Evolutionary conservation across 2,329 filamentous ascomycete genomes (phyloP).

Genomic region (Plectosphaerella cucumerina): DNA sequence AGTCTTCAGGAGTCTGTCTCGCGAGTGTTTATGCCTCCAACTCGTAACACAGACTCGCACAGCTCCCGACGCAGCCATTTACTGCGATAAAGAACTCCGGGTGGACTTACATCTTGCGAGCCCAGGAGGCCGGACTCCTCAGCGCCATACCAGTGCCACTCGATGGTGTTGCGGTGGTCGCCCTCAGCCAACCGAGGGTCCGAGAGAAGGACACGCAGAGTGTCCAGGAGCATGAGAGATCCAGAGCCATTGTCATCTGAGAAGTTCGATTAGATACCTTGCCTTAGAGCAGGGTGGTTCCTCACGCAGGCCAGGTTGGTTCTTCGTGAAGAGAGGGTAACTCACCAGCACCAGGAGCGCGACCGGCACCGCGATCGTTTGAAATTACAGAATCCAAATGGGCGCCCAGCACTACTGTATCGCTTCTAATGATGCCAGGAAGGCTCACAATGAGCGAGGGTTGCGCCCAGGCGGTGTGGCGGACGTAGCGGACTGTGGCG

Average conservation of each 20-base stretch:
- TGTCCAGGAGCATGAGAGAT: conserved; percentile 76
- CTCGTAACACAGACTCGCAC: too few relatives aligned
- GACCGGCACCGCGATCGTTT: conserved; percentile 64
- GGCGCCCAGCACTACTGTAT: conserved; percentile 73
- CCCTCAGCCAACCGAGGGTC: conserved; percentile 59
- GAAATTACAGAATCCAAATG: conserved; percentile 81
- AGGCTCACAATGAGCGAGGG: conserved; percentile 76
- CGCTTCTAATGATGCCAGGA: conserved; percentile 61
- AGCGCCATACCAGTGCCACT: conserved; percentile 84
- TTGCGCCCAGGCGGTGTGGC: conserved; percentile 66
- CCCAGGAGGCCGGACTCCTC: conserved; percentile 78
- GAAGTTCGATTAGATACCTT: not conserved
- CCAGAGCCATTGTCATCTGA: conserved; percentile 73
- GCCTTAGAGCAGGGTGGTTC: too few relatives aligned
- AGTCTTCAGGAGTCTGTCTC: too few relatives aligned
- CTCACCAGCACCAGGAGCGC: conserved; percentile 59
- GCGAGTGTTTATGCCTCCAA: too few relatives aligned
- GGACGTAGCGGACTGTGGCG: conserved; percentile 60
- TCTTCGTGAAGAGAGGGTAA: not conserved
- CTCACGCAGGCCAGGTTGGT: too few relatives aligned
- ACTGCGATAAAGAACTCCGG: too few relatives aligned
- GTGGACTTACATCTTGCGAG: conserved; percentile 59
- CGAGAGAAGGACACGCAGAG: conserved; percentile 65
- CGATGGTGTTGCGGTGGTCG: conserved; percentile 66
- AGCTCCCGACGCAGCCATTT: too few relatives aligned